Percentiles rank a stretch among this genome's conserved stretches.
These are phyloP conservation scores for Suhomyces bribrorum DNA, from an alignment of 1,139 yeast genomes.

Conservation along the genomic window DNA sequence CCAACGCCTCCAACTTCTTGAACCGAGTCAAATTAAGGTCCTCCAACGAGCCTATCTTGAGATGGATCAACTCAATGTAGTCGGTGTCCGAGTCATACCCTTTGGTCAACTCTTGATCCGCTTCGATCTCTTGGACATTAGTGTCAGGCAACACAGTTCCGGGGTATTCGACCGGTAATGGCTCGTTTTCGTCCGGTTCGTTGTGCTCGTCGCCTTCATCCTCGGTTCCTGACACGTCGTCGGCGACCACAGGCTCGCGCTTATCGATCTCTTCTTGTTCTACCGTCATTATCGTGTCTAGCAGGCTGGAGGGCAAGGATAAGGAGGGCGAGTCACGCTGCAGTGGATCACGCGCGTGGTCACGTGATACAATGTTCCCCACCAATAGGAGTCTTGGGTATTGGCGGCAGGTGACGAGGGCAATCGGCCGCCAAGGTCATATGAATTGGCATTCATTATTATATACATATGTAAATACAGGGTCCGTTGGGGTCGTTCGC, in stretches of 20 bases:
- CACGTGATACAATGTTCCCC: background rate
- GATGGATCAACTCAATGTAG: conserved; percentile 74
- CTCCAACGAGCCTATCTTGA: conserved; percentile 68
- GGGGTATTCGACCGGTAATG: conserved; percentile 43
- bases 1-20: conserved; percentile 56
- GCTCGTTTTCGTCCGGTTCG: conserved; percentile 29
- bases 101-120: conserved; percentile 59
- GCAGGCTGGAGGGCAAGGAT: background rate
- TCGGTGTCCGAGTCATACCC: conserved; percentile 65
- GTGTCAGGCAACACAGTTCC: conserved; percentile 60
- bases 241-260: conserved; percentile 1
- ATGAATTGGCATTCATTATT: conserved; percentile 7
- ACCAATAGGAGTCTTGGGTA: background rate
- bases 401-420: background rate
- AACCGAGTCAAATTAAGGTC: conserved; percentile 66
- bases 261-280: background rate
- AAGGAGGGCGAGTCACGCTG: background rate
- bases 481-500: too few species aligned
- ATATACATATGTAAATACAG: conserved; percentile 13
- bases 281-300: background rate
- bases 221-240: conserved; percentile 16
- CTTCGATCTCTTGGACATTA: conserved; percentile 46
- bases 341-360: too few species aligned
- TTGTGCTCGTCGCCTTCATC: conserved; percentile 26
- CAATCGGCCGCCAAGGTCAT: background rate